Evolutionary conservation across 805 yeast genomes (phyloP).

Genomic region (Nakazawaea peltata): DNA sequence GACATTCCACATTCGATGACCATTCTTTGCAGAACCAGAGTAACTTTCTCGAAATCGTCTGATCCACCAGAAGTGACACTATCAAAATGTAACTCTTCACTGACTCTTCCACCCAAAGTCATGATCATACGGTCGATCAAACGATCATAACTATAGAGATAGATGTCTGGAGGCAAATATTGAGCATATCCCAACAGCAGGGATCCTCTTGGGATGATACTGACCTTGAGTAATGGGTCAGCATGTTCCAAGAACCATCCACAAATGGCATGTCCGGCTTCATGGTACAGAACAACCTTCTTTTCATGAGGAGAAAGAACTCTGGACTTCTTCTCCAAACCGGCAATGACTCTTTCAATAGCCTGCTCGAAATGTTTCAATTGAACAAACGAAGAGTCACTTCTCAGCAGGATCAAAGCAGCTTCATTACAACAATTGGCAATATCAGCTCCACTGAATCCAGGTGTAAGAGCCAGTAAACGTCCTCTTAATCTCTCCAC

Average conservation of each 20-base stretch:
- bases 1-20: conserved; percentile 87
- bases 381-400: conserved; percentile 51
- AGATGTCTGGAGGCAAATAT: conserved; percentile 84
- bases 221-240: conserved; percentile 87
- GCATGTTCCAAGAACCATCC: conserved; percentile 89
- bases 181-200: conserved; percentile 97
- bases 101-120: conserved; percentile 89
- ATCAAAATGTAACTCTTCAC: conserved; percentile 82
- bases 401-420: conserved; percentile 86
- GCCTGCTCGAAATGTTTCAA: conserved; percentile 82
- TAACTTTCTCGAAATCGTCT: conserved; percentile 88
- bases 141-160: conserved; percentile 68
- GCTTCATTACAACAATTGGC: conserved; percentile 95
- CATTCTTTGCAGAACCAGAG: conserved; percentile 85
- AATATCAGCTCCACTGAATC: conserved; percentile 93
- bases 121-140: conserved; percentile 82
- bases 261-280: conserved; percentile 95
- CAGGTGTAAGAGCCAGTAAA: conserved; percentile 88
- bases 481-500: conserved; percentile 67
- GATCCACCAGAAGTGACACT: conserved; percentile 89
- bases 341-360: conserved; percentile 90
- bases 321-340: conserved; percentile 80
- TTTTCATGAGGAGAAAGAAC: conserved; percentile 76
- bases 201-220: conserved; percentile 89
- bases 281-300: conserved; percentile 85